Evolutionary conservation across 176 grass and related monocot species (phyloP).

Genomic region (Musa beccarii): DNA sequence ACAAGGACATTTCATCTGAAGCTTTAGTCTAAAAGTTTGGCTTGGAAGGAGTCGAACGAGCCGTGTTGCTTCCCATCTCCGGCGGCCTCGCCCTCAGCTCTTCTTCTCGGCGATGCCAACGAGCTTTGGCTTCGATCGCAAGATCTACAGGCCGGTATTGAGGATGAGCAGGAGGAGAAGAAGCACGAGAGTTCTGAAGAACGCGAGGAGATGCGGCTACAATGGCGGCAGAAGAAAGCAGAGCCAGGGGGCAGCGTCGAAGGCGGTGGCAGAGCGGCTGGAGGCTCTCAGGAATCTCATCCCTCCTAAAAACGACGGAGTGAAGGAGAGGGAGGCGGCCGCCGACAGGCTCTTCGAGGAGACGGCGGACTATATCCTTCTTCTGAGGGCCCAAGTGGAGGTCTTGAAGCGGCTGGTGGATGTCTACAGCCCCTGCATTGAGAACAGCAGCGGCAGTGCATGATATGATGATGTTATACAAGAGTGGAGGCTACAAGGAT

Average conservation of each 20-base stretch:
- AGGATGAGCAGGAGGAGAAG: neutral
- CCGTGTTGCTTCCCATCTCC: neutral
- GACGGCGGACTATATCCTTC: constrained; percentile 17
- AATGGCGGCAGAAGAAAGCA: neutral
- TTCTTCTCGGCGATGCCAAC: neutral
- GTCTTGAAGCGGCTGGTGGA: constrained; percentile 12
- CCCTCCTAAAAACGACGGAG: neutral
- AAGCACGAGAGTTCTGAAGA: neutral
- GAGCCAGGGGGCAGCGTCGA: neutral
- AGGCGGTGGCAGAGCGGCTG: constrained; percentile 3
- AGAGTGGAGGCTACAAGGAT: neutral
- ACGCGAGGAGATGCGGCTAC: neutral
- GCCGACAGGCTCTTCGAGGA: constrained; percentile 11
- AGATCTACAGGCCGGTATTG: neutral
- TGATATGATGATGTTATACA: neutral
- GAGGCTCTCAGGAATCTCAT: constrained; percentile 17
- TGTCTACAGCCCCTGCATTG: neutral
- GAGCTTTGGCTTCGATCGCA: neutral
- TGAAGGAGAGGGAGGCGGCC: neutral
- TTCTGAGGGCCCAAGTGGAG: constrained; percentile 2
- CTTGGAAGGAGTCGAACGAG: neutral
- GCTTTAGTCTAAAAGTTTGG: too few relatives aligned
- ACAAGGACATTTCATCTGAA: neutral
- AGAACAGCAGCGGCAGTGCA: too few relatives aligned
- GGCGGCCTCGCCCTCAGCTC: neutral